Percentiles rank a stretch among this genome's conserved stretches.
Conservation (phyloP, 129 eudicot genomes). For the Flaveria trinervia region DNA sequence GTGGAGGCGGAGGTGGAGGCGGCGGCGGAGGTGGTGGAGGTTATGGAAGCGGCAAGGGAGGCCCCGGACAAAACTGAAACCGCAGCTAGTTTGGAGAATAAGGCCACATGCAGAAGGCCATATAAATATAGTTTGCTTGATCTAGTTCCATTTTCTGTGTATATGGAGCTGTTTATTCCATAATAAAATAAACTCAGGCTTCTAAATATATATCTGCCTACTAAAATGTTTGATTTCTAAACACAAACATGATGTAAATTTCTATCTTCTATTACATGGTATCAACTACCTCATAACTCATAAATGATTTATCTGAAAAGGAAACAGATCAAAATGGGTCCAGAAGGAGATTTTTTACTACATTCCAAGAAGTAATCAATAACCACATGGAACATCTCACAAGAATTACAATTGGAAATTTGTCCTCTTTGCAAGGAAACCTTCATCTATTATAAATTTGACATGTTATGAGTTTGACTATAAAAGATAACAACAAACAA, state of each 20-base stretch:
- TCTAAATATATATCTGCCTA: not conserved
- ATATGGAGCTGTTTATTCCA: constrained; percentile 10
- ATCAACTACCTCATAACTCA: not conserved
- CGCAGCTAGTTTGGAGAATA: constrained; percentile 24
- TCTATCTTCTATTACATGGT: not conserved
- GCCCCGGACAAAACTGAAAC: constrained; percentile 8
- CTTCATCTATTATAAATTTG: too few species aligned
- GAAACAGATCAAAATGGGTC: not conserved
- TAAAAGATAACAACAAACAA: too few species aligned
- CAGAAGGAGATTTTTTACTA: not conserved
- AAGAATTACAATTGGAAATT: too few species aligned
- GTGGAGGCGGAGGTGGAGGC: constrained; percentile 1
- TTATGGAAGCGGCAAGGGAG: not conserved
- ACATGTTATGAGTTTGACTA: too few species aligned
- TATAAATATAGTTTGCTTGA: constrained; percentile 1
- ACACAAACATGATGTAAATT: constrained; percentile 6
- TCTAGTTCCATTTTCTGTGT: not conserved
- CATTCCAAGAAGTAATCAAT: too few species aligned
- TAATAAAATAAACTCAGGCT: constrained; percentile 4
- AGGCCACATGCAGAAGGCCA: constrained; percentile 24
- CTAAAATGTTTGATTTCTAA: not conserved
- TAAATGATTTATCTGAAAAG: not conserved
- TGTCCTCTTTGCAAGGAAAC: too few species aligned
- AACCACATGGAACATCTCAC: too few species aligned
- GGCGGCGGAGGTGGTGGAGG: constrained; percentile 28